Evolutionary conservation across 192 early-diverging fungal genomes (phyloP), one percentile per base, ranked within the genome.

Genomic region (Geranomyces variabilis): DNA sequence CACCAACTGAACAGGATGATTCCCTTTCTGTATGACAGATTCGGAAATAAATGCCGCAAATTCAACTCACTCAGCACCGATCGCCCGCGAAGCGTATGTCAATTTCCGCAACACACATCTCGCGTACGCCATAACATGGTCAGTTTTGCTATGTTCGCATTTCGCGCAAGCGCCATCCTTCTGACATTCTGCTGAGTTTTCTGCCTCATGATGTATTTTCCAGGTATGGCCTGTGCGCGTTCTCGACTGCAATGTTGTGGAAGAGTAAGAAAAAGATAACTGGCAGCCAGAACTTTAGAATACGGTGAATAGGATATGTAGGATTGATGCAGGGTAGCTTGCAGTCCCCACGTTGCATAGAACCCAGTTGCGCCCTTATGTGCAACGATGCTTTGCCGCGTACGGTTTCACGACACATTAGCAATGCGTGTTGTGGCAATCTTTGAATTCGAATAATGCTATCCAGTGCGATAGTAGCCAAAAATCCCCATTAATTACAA

Each of bases 101-200:
- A 90, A 93, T 53, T 85, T 95, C 60, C 82, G 89, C 26, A 97
- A 97, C 74, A 88, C 89, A 68, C 95, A 97, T 71, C 75, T 93
- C 30, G 88, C 90, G 73, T 97, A 97, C 66, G 84, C 91, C 14
- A 81, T 95, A 30, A 97, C 95, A 30, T 97, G 95, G 95, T 96
- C 87, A 72, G 70, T 41, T 41, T 41, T n/a, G n/a, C n/a, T n/a
- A n/a, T n/a, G n/a, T 7, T 41, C 3, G 36, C 10, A 7, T 41
- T 41, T 41, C 36, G 36, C 10, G 36, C 3, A 41, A 41, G 36
- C 36, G 36, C n/a, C n/a, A n/a, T n/a, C n/a, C n/a, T 12, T 12
- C 60, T 6, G 29, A 9, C 60, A 12, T 33, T 62, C 24, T 33
- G 7, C 10, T 22, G 8, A 6, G 12, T 62, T 41, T 4, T 21